These are phyloP conservation scores for Boletus sp. DNA, from an alignment of 768 basidiomycete species.

Conservation along the genomic window DNA sequence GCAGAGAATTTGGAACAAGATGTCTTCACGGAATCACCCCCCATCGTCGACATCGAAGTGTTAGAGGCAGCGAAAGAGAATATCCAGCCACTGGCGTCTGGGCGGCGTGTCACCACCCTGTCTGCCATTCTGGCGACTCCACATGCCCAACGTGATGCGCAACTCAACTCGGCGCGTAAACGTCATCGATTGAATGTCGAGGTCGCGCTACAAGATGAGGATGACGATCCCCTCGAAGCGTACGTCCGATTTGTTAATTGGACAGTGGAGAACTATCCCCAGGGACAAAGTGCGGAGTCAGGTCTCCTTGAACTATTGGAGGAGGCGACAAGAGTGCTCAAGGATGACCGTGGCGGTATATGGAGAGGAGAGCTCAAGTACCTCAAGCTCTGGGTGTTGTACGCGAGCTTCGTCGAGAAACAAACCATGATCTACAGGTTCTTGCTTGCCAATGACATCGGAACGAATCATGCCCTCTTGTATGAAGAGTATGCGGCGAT, in stretches of 20 bases:
- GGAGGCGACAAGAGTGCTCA: slow-evolving; percentile 83
- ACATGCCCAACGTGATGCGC: slow-evolving; percentile 70
- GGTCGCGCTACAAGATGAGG: slow-evolving; percentile 68
- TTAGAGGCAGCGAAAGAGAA: slow-evolving; percentile 86
- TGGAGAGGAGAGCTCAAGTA: slow-evolving; percentile 85
- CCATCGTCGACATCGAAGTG: slow-evolving; percentile 77
- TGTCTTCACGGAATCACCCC: slow-evolving; percentile 40
- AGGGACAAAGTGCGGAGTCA: slow-evolving; percentile 85
- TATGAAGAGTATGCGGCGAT: slow-evolving; percentile 93
- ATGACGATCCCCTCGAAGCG: slow-evolving; percentile 81
- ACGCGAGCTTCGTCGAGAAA: slow-evolving; percentile 89
- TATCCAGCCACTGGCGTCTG: slow-evolving; percentile 76
- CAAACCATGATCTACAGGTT: slow-evolving; percentile 88
- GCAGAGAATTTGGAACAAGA: slow-evolving; percentile 36
- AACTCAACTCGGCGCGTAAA: slow-evolving; percentile 62
- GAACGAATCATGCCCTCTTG: slow-evolving; percentile 71
- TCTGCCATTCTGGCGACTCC: slow-evolving; percentile 74
- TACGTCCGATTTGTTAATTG: slow-evolving; percentile 86
- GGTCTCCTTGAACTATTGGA: slow-evolving; percentile 92
- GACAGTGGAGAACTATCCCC: slow-evolving; percentile 93
- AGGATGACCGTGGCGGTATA: slow-evolving; percentile 67
- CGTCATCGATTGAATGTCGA: slow-evolving; percentile 71
- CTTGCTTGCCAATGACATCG: slow-evolving; percentile 88
- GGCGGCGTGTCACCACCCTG: slow-evolving; percentile 76
- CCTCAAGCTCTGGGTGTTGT: slow-evolving; percentile 91